phyloP scores from a whole-genome alignment of 2,329 filamentous ascomycete species.

The Sporothrix dimorphospora region DNA sequence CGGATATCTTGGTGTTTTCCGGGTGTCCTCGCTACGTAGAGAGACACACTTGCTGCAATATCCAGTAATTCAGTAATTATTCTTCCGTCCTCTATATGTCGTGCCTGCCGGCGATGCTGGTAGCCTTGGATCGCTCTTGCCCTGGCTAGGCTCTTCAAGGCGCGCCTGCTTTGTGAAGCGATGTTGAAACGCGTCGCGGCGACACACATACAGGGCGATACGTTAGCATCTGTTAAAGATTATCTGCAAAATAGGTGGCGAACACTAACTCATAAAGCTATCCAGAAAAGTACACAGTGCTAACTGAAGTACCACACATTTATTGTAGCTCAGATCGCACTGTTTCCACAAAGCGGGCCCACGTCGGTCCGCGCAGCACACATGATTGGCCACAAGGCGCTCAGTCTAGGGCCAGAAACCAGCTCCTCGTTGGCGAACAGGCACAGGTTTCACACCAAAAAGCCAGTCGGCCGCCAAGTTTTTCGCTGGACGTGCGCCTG shows the following conservation, averaged over 20 bases:
- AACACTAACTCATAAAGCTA: neutral
- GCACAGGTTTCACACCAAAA: constrained; percentile 12
- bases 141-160: neutral
- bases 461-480: neutral
- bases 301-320: neutral
- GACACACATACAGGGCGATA: neutral
- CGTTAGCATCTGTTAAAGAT: neutral
- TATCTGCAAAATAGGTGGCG: neutral
- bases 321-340: neutral
- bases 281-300: neutral
- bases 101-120: constrained; percentile 6
- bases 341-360: neutral
- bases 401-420: neutral
- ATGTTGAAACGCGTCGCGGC: constrained; percentile 24
- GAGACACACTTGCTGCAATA: neutral
- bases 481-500: constrained; percentile 6
- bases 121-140: neutral
- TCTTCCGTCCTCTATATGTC: neutral
- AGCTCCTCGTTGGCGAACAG: neutral
- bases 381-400: neutral
- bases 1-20: neutral
- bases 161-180: constrained; percentile 21
- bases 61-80: neutral
- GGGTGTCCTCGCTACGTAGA: neutral
- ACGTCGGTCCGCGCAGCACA: neutral